phyloP scores from a whole-genome alignment of 345 rosid genomes.

The Citrus medica region DNA sequence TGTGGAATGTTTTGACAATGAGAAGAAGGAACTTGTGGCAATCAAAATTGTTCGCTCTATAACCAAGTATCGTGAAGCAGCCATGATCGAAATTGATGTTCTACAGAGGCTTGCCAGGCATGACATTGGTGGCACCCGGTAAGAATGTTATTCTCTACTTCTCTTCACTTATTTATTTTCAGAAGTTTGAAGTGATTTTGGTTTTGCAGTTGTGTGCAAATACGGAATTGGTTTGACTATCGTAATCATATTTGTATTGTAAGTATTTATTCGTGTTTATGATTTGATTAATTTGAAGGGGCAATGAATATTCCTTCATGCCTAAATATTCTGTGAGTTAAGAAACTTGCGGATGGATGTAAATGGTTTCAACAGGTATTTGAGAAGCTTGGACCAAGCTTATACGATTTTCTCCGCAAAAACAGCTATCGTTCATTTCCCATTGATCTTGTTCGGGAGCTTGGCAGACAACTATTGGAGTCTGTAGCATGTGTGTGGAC shows the following conservation, averaged over 20 bases:
- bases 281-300: constrained; percentile 51
- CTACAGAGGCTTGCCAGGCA: constrained; percentile 78
- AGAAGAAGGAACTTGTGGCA: constrained; percentile 76
- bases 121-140: constrained; percentile 72
- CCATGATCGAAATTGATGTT: constrained; percentile 82
- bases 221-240: constrained; percentile 99
- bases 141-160: constrained; percentile 27
- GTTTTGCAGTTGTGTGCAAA: constrained; percentile 99
- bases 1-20: constrained; percentile 79
- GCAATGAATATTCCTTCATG: constrained; percentile 26
- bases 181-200: constrained; percentile 34
- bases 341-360: constrained; percentile 72
- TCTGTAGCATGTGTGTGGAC: constrained; percentile 99
- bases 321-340: constrained; percentile 60
- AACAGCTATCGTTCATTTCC: constrained; percentile 98
- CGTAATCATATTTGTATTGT: constrained; percentile 99
- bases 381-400: constrained; percentile 99
- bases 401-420: constrained; percentile 98
- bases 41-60: constrained; percentile 80
- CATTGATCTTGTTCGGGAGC: constrained; percentile 99
- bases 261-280: constrained; percentile 67
- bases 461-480: constrained; percentile 99
- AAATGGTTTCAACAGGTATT: constrained; percentile 97
- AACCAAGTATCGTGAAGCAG: constrained; percentile 85
- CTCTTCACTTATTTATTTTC: constrained; percentile 13